Conservation (phyloP, 2,329 filamentous ascomycete species). For the Penicillium italicum region DNA sequence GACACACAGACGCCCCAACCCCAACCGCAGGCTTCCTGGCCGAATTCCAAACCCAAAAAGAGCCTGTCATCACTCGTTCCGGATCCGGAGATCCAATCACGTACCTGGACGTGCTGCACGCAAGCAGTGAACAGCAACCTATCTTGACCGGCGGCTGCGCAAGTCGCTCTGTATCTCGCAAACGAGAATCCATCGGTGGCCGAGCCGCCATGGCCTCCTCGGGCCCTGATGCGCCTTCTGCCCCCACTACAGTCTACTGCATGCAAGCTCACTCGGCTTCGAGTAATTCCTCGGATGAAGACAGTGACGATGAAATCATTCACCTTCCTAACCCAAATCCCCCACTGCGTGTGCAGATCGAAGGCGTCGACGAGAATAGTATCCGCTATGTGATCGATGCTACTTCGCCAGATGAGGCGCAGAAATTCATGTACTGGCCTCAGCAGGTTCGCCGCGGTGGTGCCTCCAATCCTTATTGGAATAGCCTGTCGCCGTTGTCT, state of each 20-base stretch:
- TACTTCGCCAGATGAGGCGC: conserved; percentile 25
- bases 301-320: conserved; percentile 37
- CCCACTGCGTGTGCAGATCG: conserved; percentile 28
- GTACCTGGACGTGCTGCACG: conserved; percentile 30
- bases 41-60: conserved; percentile 15
- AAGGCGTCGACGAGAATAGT: conserved; percentile 35
- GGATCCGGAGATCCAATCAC: conserved; percentile 21
- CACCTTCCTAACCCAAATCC: conserved; percentile 30
- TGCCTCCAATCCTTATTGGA: conserved; percentile 10
- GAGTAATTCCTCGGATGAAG: conserved; percentile 22
- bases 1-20: conserved; percentile 42
- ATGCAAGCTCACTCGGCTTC: conserved; percentile 35
- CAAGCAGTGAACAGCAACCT: conserved; percentile 16
- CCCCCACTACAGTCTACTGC: conserved; percentile 29
- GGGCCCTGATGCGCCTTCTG: conserved; percentile 8
- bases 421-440: conserved; percentile 34
- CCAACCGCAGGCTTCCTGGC: conserved; percentile 31
- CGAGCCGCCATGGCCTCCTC: conserved; percentile 8
- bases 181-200: conserved; percentile 10
- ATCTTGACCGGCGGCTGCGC: conserved; percentile 2
- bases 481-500: conserved; percentile 18
- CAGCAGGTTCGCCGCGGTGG: conserved; percentile 14
- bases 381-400: conserved; percentile 32
- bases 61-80: not conserved
- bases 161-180: conserved; percentile 1